Evolutionary conservation across 1,139 yeast species (phyloP).

Genomic region (Lodderomyces margitis): DNA sequence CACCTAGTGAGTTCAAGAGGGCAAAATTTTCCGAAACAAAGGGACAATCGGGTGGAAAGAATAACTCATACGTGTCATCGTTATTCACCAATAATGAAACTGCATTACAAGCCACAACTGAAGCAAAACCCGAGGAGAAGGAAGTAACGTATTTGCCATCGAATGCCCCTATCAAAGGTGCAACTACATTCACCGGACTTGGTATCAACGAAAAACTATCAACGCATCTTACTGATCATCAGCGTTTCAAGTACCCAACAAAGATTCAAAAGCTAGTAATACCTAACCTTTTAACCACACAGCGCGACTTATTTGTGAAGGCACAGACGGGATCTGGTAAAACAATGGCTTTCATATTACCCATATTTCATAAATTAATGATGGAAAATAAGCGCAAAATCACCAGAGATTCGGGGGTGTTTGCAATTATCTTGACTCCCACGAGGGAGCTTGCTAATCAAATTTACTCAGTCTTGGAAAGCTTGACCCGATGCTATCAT

Average conservation of each 20-base stretch:
- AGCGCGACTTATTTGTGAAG: conserved; percentile 75
- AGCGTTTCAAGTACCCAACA: conserved; percentile 73
- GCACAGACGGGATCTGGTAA: conserved; percentile 98
- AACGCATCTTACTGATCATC: conserved; percentile 53
- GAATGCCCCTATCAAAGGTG: conserved; percentile 78
- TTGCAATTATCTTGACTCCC: conserved; percentile 85
- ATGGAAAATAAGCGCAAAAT: conserved; percentile 42
- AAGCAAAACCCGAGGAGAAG: neutral
- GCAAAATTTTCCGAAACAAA: conserved; percentile 37
- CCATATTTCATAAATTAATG: conserved; percentile 75
- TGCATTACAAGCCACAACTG: conserved; percentile 20
- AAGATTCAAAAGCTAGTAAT: conserved; percentile 79
- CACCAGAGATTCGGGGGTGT: conserved; percentile 76
- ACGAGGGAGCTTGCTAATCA: conserved; percentile 95
- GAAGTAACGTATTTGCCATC: conserved; percentile 51
- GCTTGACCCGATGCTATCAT: conserved; percentile 69
- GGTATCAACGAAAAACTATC: conserved; percentile 61
- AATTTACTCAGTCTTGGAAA: conserved; percentile 77
- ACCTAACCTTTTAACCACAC: conserved; percentile 59
- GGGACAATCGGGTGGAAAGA: conserved; percentile 51
- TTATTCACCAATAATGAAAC: conserved; percentile 74
- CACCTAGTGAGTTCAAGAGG: conserved; percentile 18
- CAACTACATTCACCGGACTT: conserved; percentile 66
- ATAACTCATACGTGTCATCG: conserved; percentile 74
- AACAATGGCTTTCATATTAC: conserved; percentile 80